Conservation (phyloP, 108 stramenopile genomes). For the Fragilariopsis cylindrus region DNA sequence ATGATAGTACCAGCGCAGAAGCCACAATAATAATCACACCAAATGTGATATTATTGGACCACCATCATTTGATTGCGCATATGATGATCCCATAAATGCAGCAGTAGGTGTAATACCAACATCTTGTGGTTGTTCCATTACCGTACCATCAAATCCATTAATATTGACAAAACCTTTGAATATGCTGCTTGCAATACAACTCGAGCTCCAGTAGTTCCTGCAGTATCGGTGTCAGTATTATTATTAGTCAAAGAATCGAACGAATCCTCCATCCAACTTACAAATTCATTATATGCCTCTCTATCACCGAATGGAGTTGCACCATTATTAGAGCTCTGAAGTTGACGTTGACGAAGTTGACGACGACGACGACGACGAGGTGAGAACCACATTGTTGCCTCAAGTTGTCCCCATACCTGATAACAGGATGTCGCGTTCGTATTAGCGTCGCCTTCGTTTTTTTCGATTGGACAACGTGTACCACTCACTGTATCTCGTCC, state of each 20-base stretch:
- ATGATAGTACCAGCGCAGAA: background rate
- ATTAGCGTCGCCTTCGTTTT: background rate
- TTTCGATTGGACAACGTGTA: background rate
- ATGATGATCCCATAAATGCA: background rate
- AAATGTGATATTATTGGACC: background rate
- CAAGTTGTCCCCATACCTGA: constrained; percentile 3
- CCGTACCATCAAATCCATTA: background rate
- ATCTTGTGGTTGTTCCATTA: background rate
- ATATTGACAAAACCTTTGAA: constrained; percentile 10
- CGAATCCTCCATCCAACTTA: constrained; percentile 6
- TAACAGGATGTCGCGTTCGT: background rate
- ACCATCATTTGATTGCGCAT: background rate
- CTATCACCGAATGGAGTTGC: constrained; percentile 6
- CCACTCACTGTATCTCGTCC: background rate
- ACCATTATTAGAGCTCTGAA: background rate
- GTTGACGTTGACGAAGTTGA: too few relatives aligned
- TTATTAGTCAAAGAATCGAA: background rate
- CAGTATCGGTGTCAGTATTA: background rate
- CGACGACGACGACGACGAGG: background rate
- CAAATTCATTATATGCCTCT: constrained; percentile 2
- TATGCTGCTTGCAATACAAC: background rate
- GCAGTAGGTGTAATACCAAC: background rate
- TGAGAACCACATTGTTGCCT: constrained; percentile 19
- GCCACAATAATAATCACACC: background rate
- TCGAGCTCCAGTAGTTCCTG: background rate